Base-by-base conservation (phyloP, 371 early-diverging fungal genomes). In the Capillidium heterosporum region DNA sequence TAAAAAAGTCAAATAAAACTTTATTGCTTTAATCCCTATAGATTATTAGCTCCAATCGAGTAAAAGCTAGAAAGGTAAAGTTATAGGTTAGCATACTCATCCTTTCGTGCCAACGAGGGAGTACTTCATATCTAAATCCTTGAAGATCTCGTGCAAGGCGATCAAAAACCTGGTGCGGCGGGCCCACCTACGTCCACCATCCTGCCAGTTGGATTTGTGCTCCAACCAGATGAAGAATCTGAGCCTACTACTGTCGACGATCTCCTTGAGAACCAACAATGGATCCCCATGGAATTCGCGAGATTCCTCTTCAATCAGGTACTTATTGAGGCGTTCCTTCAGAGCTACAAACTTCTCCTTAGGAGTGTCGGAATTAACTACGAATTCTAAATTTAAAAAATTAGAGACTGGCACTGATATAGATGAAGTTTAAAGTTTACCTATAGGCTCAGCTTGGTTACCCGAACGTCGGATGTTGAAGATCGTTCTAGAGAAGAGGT, bases 131-230 rank as follows among this genome's bases (percentile, higher is more conserved):
- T 31, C 59, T 27, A 59, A 21, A 1, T 51, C 54, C 24, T 28
- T 5, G 53, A 41, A 49, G n/a, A 51, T 52, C 24, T 51, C 52
- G 21, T 51, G 24, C 2, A 59, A 29, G n/a, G 59, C 59, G 10
- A 59, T 21, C 46, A 51, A 44, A 24, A 59, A 59, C 2, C 53
- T 28, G 24, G 59, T 59, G 19, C 31, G 21, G 8, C 84, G 69
- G 41, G 71, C 67, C 67, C 73, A 78, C 0, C 82, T 74, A 55
- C 76, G 76, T 23, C 75, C 74, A 19, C 76, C 71, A 51, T 84
- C 83, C 53, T 82, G 81, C 84, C 84, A 87, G 52, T 87, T 87
- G 17, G 79, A 76, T 63, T 80, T 81, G 63, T 84, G 80, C 47
- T 77, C 75, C 23, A 87, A 59, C 57, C 71, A 75, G 28, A 80